Base-by-base conservation (phyloP, 2,329 filamentous ascomycete genomes). In the Paramyrothecium roridum region DNA sequence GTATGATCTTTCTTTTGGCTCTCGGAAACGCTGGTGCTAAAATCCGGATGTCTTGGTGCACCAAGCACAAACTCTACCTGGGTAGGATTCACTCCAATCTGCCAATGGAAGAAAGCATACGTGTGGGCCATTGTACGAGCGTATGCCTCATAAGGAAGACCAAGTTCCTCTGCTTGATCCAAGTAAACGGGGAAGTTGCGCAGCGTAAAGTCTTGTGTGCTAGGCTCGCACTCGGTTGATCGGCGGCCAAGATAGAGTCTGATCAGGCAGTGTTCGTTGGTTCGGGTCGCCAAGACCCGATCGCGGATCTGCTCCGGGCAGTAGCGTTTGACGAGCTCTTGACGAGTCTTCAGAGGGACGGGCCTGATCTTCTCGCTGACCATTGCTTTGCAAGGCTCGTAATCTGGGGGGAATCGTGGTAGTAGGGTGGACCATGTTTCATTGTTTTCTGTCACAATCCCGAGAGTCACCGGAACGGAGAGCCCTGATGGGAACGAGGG, bases 171-270 rank as follows among this genome's bases (percentile, higher is more conserved):
- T 13, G 20, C 46, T 23, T 48, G 46, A 48, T 48, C 46, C 11
- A 20, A 6, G 20, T 48, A 19, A 3, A 48, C 7, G 20, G 46
- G 46, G n/a, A 21, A 48, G n/a, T 48, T 48, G 20, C 46, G 46
- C 12, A 48, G 46, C 4, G 8, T 48, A 19, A 48, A 48, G 46
- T 10, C 8, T 21, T 20, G 7, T 13, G 22, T 6, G 10, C 19
- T 8, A 4, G 23, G 47, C 12, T 6, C n/a, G 16, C 16, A 13
- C n/a, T 19, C 6, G 6, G 6, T 30, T 30, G 26, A 30, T 19
- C 48, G 34, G 16, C 52, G 34, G 22, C 55, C 55, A 3, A 56
- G 48, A 40, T 56, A 56, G 3, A 46, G 8, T 8, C 55, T 52
- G 16, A 51, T 47, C 19, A 54, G 52, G 52, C 55, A 56, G 20